Evolutionary conservation across 805 yeast species (phyloP), one percentile per base, ranked within the genome.

Genomic region (Tetrapisispora phaffii): DNA sequence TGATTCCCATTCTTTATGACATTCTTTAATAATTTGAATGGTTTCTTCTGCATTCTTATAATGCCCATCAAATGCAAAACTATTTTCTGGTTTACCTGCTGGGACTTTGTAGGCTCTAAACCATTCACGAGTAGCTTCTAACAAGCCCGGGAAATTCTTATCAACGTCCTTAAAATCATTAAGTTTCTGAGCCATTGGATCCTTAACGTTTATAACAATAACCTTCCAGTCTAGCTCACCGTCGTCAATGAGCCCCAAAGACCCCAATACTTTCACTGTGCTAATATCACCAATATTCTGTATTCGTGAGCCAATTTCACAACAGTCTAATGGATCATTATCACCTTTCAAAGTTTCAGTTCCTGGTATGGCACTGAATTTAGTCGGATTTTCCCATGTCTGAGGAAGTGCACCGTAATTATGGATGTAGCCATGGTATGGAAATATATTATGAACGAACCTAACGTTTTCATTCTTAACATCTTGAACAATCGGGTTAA

Each of bases 221-320:
- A 86, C 72, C 67, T 86, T 86, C 97, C 97, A 90, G 70, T 90
- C 98, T 47, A 95, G 75, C 70, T 93, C 98, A 54, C 96, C 97
- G 66, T 89, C 97, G 57, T 85, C 94, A 48, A 85, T 78, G 56
- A 85, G 68, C 5, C 88, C 93, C 68, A 85, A 67, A 36, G 84
- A 80, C 44, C 93, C 93, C 47, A 85, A 69, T 7, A 84, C 74
- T 65, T 84, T 82, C 38, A 77, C 86, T 54, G 70, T 76, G 58
- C 73, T 76, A 42, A 83, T 69, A 47, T 77, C 79, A 22, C 95
- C 95, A 15, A 78, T 72, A 44, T 69, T 54, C 34, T 77, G 71
- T 3, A 82, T 73, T 9, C 59, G 52, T 37, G 75, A 70, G 19
- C 96, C 95, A 47, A 90, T 86, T 58, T 90, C 98, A 60, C 96